Base-by-base conservation (phyloP, 2,329 filamentous ascomycete genomes). In the Penicillium janthinellum region DNA sequence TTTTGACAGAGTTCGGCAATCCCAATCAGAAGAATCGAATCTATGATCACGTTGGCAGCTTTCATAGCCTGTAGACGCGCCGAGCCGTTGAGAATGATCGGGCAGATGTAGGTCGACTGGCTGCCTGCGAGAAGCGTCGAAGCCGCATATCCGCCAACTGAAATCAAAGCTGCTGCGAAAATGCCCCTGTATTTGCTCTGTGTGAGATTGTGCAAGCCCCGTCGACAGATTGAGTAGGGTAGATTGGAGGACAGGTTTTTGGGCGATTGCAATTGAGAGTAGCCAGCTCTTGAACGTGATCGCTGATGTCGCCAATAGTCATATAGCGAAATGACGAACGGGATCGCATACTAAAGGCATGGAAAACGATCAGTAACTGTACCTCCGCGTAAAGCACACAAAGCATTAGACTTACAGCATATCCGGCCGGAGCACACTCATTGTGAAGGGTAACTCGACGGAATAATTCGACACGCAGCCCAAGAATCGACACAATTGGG, bases 21-120 rank as follows among this genome's bases (percentile, higher is more conserved):
- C 5, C 69, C 72, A 37, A 79, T 70, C 15, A 80, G 58, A 48
- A 83, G 73, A 38, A 70, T 53, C 14, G 74, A 70, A 63, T 85
- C 82, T 20, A 83, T 59, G 7, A 76, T 34, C 1, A 76, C 63
- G 25, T 73, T 76, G 28, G 77, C 35, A 34, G 75, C 56, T 62
- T 79, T 78, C 51, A 81, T 62, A 3, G 67, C 61, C 6, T 74
- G 77, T 7, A 81, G 66, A 10, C 69, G 65, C 53, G 69, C 63
- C 34, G 69, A 67, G 39, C 76, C 71, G 17, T 70, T 64, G 34
- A 75, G 72, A 1, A 72, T 66, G 11, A 76, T 69, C 1, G 81
- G 77, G 64, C 83, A 85, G 22, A 84, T 81, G 58, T 81, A 81
- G 3, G 81, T 82, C 15, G 81, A 82, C 42, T 70, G 66, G 15